Evolutionary conservation across 805 yeast genomes (phyloP), one percentile per base, ranked within the genome.

Genomic region (baker's yeast (Saccharomyces cerevisiae)): DNA sequence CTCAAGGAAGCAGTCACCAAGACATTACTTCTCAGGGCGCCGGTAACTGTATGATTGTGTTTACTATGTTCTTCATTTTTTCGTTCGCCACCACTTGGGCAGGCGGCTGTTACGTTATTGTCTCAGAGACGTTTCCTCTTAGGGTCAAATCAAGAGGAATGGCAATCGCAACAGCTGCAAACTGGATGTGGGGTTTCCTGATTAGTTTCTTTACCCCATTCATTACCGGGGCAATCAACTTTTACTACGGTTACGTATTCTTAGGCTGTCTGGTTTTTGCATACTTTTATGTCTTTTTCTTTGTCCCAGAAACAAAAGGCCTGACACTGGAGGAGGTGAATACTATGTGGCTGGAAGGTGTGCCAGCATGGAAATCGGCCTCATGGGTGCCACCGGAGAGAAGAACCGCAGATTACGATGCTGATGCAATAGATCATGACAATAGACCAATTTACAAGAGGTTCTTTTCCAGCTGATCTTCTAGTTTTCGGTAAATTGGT

Each of bases 81-180:
- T 81, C 76, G 75, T 84, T 84, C 64, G 88, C 88, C 29, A 77
- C 83, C 49, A 80, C 88, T 28, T 84, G 89, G 89, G 89, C 87
- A 60, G 86, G 88, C 65, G 77, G 79, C 62, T 80, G 79, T 54
- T 84, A 75, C 71, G 82, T 81, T 56, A 82, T 84, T 60, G 78
- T 81, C 46, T 79, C 88, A 48, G 89, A 84, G 70, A 76, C 83
- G 52, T 84, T 80, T 73, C 90, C 90, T 70, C 76, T 84, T 65
- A 80, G 89, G 77, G 81, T 84, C 68, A 80, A 84, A 70, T 65
- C 82, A 67, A 58, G 78, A 72, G 79, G 77, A 62, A 69, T 70
- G 70, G 79, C 79, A 54, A 73, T 83, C 73, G 79, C 84, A 46
- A 76, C 79, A 57, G 83, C 84, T 56, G 70, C 80, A 49, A 84